Base-by-base conservation (phyloP, 2,329 filamentous ascomycete species). In the Ceratocystis lukuohia region DNA sequence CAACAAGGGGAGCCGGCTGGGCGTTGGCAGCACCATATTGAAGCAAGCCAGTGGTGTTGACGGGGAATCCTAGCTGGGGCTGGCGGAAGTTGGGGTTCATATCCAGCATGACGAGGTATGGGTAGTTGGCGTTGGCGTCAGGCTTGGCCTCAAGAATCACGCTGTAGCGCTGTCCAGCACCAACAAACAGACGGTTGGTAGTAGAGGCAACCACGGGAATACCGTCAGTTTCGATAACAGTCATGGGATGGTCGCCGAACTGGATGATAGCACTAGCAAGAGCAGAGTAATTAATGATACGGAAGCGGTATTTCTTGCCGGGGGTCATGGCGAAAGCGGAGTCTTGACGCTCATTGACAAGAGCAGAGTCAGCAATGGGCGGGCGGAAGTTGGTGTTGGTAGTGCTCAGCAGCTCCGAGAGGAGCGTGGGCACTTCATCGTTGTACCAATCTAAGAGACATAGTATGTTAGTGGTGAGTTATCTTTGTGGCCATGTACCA, bases 401-500 rank as follows among this genome's bases (percentile, higher is more conserved):
- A 37, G 75, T 70, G 64, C 74, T 78, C 46, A 81, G 72, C 67
- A 84, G 83, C 30, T 75, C 65, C 1, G 75, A 71, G 48, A 82
- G 73, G 2, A 84, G 74, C 1, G 71, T 71, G 0, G 76, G 75
- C 76, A 83, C 82, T 69, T 83, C 74, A 22, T 79, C 74, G 68
- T 85, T 82, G 70, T 85, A 84, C 82, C 83, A 85, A 69, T 85
- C 83, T 70, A 30, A 33, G 57, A 10, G 37, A 33, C 17, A 37
- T 30, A 15, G 46, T 37, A 12, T 53, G 17, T 28, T 48, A 22
- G n/a, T 59, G 30, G 22, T 8, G 25, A 45, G 45, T 37, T 44
- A 12, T 63, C 3, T 37, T 7, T 22, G 20, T 30, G 44, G 22
- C 8, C 17, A 33, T 28, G n/a, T 25, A 2, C 3, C 7, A 41